These are phyloP conservation scores for Bruguiera parviflora DNA, from an alignment of 345 rosid species.

Conservation along the genomic window DNA sequence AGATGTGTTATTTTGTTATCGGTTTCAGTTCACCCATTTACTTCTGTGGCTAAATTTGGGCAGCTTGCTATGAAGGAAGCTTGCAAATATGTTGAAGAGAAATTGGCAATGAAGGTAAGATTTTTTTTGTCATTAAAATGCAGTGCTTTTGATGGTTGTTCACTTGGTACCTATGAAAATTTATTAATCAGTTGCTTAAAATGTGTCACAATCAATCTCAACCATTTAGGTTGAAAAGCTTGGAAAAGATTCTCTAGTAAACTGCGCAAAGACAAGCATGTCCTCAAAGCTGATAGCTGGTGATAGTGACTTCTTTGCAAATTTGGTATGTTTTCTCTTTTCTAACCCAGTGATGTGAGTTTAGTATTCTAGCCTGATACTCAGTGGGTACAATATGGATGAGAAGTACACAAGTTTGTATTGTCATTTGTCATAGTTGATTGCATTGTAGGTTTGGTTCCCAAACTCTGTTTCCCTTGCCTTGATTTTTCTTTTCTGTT, in stretches of 20 bases:
- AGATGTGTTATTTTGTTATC: background rate
- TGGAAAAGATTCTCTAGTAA: slow-evolving; percentile 81
- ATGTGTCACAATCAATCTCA: too few species aligned
- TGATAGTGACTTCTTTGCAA: slow-evolving; percentile 92
- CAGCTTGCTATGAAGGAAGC: slow-evolving; percentile 99
- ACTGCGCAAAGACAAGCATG: slow-evolving; percentile 98
- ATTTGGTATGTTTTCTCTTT: slow-evolving; percentile 55
- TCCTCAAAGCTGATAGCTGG: slow-evolving; percentile 89
- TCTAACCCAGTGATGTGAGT: background rate
- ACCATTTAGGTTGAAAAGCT: slow-evolving; percentile 77
- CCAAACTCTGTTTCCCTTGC: too few species aligned
- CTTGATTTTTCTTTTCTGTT: too few species aligned
- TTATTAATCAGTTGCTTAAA: background rate
- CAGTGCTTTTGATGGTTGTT: background rate
- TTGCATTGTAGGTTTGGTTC: too few species aligned
- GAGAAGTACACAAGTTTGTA: too few species aligned
- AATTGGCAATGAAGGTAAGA: slow-evolving; percentile 74
- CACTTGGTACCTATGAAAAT: background rate
- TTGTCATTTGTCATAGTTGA: too few species aligned
- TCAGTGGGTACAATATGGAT: too few species aligned
- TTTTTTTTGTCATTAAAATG: background rate
- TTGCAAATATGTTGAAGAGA: slow-evolving; percentile 89
- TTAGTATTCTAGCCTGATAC: background rate
- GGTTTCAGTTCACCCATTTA: background rate
- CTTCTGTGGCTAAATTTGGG: slow-evolving; percentile 7